Conservation (phyloP, 2,329 filamentous ascomycete genomes). For the Penicillium nordicum region DNA sequence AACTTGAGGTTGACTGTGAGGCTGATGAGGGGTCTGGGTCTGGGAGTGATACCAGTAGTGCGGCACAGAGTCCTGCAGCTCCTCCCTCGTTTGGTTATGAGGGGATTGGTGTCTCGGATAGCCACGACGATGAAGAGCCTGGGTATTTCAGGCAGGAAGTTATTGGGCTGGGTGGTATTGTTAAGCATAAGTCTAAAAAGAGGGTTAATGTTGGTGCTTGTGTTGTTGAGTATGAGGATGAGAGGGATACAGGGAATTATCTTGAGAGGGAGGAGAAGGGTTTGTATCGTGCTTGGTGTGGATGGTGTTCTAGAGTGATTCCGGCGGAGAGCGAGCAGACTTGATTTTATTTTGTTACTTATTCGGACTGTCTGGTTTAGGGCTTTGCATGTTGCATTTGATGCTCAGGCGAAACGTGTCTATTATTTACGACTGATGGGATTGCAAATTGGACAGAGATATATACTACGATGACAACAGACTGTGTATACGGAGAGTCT, state of each 20-base stretch:
- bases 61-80: constrained; percentile 14
- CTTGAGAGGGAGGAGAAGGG: constrained; percentile 69
- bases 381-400: background rate
- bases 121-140: constrained; percentile 46
- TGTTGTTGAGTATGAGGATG: constrained; percentile 82
- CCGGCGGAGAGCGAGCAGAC: constrained; percentile 38
- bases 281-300: constrained; percentile 76
- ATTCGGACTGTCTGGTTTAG: background rate
- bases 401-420: too few species aligned
- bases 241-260: constrained; percentile 62
- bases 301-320: constrained; percentile 80
- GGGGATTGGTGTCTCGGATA: constrained; percentile 14
- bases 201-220: constrained; percentile 77
- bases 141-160: constrained; percentile 87
- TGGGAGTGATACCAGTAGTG: constrained; percentile 19
- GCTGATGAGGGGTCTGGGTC: constrained; percentile 58
- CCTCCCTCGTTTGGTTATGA: constrained; percentile 27
- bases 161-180: constrained; percentile 80
- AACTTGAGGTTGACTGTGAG: constrained; percentile 82
- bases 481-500: background rate
- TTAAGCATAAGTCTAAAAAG: constrained; percentile 84
- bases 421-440: background rate
- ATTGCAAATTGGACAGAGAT: background rate
- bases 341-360: background rate
- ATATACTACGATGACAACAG: background rate